Evolutionary conservation across 176 grass and related monocot genomes (phyloP).

Genomic region (Tillandsia fasciculata): DNA sequence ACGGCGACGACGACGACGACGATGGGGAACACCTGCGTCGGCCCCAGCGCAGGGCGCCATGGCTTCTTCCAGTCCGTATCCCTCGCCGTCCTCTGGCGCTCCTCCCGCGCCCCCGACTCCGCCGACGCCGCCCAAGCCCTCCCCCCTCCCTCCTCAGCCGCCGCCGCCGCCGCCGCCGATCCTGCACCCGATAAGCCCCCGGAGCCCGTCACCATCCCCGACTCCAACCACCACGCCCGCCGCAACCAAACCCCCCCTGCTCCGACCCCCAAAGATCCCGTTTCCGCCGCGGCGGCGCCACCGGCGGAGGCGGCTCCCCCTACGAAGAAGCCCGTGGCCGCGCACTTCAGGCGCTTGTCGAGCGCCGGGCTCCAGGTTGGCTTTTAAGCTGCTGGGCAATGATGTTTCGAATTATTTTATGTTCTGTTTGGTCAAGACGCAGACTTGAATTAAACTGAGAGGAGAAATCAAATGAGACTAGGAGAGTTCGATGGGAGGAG

Average conservation of each 20-base stretch:
- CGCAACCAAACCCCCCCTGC: conserved; percentile 14
- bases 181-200: conserved; percentile 19
- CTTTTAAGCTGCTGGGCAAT: too few relatives aligned
- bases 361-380: conserved; percentile 55
- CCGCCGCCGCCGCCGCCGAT: conserved; percentile 17
- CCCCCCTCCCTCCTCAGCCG: conserved; percentile 11
- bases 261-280: background rate
- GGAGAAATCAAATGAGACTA: too few relatives aligned
- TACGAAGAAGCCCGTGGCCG: conserved; percentile 28
- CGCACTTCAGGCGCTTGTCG: conserved; percentile 55
- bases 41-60: conserved; percentile 53
- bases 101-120: conserved; percentile 20
- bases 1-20: conserved; percentile 20
- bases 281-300: conserved; percentile 4
- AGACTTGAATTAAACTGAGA: too few relatives aligned
- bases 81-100: conserved; percentile 29
- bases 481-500: too few relatives aligned
- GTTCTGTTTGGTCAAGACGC: too few relatives aligned
- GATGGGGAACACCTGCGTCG: conserved; percentile 88
- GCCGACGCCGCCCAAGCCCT: conserved; percentile 24
- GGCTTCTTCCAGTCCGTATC: conserved; percentile 85
- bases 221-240: conserved; percentile 16
- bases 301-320: conserved; percentile 8
- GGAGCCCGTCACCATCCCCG: conserved; percentile 43
- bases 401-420: too few relatives aligned